These are phyloP conservation scores for Myriosclerotinia curreyana DNA, from an alignment of 2,329 filamentous ascomycete genomes.

Conservation along the genomic window DNA sequence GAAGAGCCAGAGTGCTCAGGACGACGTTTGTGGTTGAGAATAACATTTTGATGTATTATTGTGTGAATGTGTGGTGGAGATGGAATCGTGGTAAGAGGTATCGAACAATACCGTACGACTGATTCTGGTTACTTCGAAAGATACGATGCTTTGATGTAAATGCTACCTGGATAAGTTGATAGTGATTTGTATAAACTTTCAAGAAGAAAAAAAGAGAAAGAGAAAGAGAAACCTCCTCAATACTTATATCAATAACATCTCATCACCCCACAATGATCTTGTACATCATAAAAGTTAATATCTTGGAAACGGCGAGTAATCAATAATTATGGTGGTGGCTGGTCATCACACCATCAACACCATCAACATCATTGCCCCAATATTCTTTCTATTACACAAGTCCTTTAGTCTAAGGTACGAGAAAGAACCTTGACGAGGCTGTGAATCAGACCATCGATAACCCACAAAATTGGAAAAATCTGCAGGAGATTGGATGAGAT, in stretches of 20 bases:
- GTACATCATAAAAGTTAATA: neutral
- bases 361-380: neutral
- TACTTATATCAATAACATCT: constrained; percentile 9
- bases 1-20: constrained; percentile 21
- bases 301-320: constrained; percentile 11
- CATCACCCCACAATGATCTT: constrained; percentile 9
- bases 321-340: constrained; percentile 8
- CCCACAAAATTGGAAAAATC: constrained; percentile 4
- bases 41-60: constrained; percentile 18
- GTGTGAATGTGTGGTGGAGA: neutral
- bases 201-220: no score
- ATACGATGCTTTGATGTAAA: neutral
- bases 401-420: constrained; percentile 13
- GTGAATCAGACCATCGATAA: neutral
- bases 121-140: neutral
- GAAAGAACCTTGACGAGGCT: neutral
- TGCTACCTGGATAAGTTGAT: neutral
- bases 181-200: neutral
- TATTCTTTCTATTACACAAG: no score
- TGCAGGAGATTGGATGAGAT: neutral
- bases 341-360: constrained; percentile 1
- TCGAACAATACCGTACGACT: neutral
- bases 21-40: constrained; percentile 21
- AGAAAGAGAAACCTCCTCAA: neutral
- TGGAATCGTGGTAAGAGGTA: neutral